Percentiles rank a stretch among this genome's conserved stretches.
These are phyloP conservation scores for Lecanicillium sp. DNA, from an alignment of 2,329 filamentous ascomycete genomes.

Conservation along the genomic window DNA sequence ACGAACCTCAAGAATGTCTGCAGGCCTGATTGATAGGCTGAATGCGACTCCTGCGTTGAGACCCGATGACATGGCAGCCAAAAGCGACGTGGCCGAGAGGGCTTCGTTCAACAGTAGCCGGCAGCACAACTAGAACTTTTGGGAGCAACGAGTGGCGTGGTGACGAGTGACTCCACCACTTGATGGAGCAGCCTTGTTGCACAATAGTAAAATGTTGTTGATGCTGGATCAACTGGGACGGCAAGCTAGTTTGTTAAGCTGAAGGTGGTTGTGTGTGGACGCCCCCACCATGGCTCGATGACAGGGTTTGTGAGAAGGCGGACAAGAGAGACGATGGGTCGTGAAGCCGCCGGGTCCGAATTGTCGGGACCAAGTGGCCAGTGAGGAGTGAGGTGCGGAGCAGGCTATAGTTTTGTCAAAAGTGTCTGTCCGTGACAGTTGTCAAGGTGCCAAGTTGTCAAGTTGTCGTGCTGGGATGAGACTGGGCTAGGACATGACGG, in stretches of 20 bases:
- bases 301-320: neutral
- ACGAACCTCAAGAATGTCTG: too few species aligned
- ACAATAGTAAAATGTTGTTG: too few species aligned
- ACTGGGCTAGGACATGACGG: conserved; percentile 3
- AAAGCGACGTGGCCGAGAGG: too few species aligned
- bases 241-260: neutral
- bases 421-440: conserved; percentile 3
- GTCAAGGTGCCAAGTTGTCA: neutral
- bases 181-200: too few species aligned
- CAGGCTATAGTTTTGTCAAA: too few species aligned
- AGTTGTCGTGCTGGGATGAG: neutral
- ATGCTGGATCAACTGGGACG: neutral
- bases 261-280: neutral
- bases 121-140: too few species aligned
- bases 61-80: too few species aligned
- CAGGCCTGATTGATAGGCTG: too few species aligned
- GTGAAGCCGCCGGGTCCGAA: conserved; percentile 9
- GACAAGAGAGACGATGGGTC: neutral
- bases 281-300: neutral
- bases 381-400: conserved; percentile 7
- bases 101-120: too few species aligned
- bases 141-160: too few species aligned
- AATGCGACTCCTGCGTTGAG: too few species aligned
- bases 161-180: too few species aligned
- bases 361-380: conserved; percentile 11